Percentiles rank a stretch among this genome's conserved stretches.
Conservation (phyloP, 495 filamentous ascomycete genomes). For the Articulospora tetracladia region DNA sequence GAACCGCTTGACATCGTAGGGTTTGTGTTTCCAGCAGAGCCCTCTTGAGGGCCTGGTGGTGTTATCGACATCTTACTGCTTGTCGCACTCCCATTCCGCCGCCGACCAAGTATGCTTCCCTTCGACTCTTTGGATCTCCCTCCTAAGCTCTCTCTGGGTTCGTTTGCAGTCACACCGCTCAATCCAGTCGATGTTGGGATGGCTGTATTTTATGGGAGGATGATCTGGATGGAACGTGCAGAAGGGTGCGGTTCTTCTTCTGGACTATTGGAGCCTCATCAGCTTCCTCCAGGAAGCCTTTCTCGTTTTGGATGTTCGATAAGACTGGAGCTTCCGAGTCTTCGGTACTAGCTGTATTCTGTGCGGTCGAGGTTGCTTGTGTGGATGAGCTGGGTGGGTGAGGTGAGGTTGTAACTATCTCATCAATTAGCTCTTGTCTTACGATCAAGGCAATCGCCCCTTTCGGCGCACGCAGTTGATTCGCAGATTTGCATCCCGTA, state of each 20-base stretch:
- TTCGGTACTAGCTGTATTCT: constrained; percentile 36
- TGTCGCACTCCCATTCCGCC: constrained; percentile 64
- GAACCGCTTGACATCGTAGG: constrained; percentile 32
- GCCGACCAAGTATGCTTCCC: constrained; percentile 63
- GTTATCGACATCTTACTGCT: constrained; percentile 52
- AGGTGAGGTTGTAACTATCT: constrained; percentile 20
- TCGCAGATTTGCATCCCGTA: not conserved
- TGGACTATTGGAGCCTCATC: constrained; percentile 30
- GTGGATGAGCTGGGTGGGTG: constrained; percentile 27
- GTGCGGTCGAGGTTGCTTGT: constrained; percentile 23
- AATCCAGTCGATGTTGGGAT: constrained; percentile 58
- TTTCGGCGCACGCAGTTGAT: constrained; percentile 4
- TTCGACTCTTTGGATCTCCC: constrained; percentile 58
- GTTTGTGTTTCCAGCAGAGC: constrained; percentile 30
- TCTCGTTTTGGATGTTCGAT: constrained; percentile 37
- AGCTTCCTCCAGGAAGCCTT: constrained; percentile 38
- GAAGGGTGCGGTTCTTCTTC: constrained; percentile 54
- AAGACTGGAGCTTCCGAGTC: constrained; percentile 31
- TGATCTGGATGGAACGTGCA: constrained; percentile 65
- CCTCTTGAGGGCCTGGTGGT: constrained; percentile 43
- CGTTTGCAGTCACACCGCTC: constrained; percentile 60
- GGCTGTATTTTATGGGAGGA: constrained; percentile 65
- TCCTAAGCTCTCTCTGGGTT: constrained; percentile 58
- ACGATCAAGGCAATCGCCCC: constrained; percentile 22
- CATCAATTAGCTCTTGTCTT: constrained; percentile 11